Base-by-base conservation (phyloP, 2,329 filamentous ascomycete genomes). In the Exserohilum rostratum region DNA sequence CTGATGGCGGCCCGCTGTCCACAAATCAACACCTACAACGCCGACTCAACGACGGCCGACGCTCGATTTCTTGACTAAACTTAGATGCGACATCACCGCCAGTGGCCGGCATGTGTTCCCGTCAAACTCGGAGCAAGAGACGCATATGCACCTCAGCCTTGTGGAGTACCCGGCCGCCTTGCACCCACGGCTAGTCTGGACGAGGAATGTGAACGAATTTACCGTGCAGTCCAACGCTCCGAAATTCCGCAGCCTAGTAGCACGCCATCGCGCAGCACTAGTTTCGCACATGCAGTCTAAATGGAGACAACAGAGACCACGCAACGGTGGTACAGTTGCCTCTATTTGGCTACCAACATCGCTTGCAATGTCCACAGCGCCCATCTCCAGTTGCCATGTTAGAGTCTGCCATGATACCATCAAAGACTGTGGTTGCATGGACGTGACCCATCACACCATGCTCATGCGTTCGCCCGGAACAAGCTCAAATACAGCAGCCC, bases 311-410 rank as follows among this genome's bases (percentile, higher is more conserved):
- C 11, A 12, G 18, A 38, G 34, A 18, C 35, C 46, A 51, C 51
- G 37, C 35, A 40, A 37, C 55, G 45, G 53, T 46, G 40, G 55
- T 55, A 56, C 50, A 33, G 39, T 54, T 44, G 30, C 47, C 60
- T 52, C 43, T 37, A 49, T 54, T 50, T 18, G 46, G 59, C 50
- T 60, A 62, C 66, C 67, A 61, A 69, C 63, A 61, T 69, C 61
- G 64, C 60, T 60, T 56, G 62, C 53, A 46, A 51, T 22, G 42
- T 38, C 53, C 22, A 53, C 52, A 44, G 57, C 55, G 55, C 60
- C 17, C 52, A 58, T 60, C 55, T 53, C 52, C 57, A 60, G 63
- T 44, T 67, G 63, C 63, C 66, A 62, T 57, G 53, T 59, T 49
- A 37, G 44, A 39, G 13, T 37, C 12, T 13, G 33, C 37, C 22